Base-by-base conservation (phyloP, 148 eudicot genomes). In the Fagopyrum tataricum region DNA sequence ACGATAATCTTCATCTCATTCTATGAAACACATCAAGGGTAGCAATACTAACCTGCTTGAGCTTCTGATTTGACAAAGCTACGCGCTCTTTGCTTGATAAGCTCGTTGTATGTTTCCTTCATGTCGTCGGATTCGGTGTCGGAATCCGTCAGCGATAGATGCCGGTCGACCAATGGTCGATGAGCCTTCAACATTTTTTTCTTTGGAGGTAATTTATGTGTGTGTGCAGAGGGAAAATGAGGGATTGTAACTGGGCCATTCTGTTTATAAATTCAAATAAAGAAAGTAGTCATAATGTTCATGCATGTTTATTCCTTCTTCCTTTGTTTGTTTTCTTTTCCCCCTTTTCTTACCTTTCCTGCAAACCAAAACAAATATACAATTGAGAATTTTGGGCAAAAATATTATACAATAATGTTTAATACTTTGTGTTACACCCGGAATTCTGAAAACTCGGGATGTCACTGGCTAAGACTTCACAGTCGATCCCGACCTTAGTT, bases 41-140 rank as follows among this genome's bases (percentile, higher is more conserved):
- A 59, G 11, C 1, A 6, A 10, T 5, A 56, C 7, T 6, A 37
- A 64, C 69, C 69, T 64, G 2, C 13, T 39, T 64, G 20, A 21
- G 21, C 69, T 64, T 64, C 8, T 4, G 68, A 62, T n/a, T 62
- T 62, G 43, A 37, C 42, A 12, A 62, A 5, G 15, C 67, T 24
- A 23, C 39, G 24, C 10, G 14, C 3, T 2, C 44, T 43, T 31
- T 37, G 14, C 43, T 64, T 62, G 68, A 62, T 12, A 9, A 4
- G 14, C 43, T 31, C 68, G 8, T 62, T 2, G 42, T 26, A 26
- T 4, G 31, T 62, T 6, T 62, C 68, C n/a, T 12, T 31, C 68
- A 62, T 62, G 43, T 62, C 68, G 43, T 62, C 68, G n/a, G 68
- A 62, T 31, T 62, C 69, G 20, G 69, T 64, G 43, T 64, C 69